These are phyloP conservation scores for Cymbopogon citratus DNA, from an alignment of 176 grass and related monocot species.

Conservation along the genomic window DNA sequence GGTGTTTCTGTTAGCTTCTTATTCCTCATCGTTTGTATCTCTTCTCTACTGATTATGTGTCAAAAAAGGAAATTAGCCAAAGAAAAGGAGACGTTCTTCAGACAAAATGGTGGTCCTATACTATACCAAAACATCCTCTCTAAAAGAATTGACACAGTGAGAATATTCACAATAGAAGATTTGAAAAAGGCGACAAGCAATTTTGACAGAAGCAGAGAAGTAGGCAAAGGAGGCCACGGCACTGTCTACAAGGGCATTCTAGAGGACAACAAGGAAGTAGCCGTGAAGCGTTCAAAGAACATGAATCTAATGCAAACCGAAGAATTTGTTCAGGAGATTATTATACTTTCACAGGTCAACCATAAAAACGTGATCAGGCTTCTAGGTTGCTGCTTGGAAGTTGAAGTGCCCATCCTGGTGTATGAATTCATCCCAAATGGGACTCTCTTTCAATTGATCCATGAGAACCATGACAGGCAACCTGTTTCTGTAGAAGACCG, in stretches of 20 bases:
- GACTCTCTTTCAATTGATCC: background rate
- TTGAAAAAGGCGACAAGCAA: background rate
- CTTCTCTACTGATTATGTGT: background rate
- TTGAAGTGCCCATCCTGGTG: background rate
- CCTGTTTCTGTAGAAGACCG: background rate
- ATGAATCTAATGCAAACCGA: fast-evolving
- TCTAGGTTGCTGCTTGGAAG: background rate
- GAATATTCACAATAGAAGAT: conserved; percentile 3
- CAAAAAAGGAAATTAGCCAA: background rate
- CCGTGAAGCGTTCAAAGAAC: conserved; percentile 9
- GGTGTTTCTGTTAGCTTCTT: background rate
- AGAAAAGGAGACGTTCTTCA: conserved; percentile 7
- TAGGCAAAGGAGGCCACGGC: background rate
- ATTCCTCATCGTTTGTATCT: background rate
- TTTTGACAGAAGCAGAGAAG: background rate
- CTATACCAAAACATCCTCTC: conserved; percentile 14
- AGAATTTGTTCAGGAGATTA: conserved; percentile 6
- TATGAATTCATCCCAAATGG: conserved; percentile 2
- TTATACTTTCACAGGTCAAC: conserved; percentile 6
- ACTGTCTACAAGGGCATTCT: background rate
- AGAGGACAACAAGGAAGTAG: background rate
- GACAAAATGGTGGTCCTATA: conserved; percentile 26
- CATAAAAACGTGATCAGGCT: background rate
- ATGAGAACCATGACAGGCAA: background rate
- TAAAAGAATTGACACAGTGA: conserved; percentile 4